Conservation (phyloP, 2,329 filamentous ascomycete genomes). For the Fusarium foetens region DNA sequence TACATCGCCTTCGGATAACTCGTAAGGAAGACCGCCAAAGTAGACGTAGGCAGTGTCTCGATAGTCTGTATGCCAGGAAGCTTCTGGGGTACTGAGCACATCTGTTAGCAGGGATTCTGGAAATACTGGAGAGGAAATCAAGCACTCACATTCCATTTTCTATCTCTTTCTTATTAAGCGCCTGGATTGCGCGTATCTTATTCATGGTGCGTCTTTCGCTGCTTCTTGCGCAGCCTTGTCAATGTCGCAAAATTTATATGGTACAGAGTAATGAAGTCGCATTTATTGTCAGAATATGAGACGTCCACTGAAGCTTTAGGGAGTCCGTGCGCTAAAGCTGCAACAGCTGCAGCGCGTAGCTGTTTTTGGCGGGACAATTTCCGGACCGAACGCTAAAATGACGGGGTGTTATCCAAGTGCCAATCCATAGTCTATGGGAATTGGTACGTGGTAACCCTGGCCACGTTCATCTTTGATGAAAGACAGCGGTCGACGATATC, state of each 20-base stretch:
- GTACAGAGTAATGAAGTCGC: conserved; percentile 17
- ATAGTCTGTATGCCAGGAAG: conserved; percentile 97
- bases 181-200: conserved; percentile 89
- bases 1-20: conserved; percentile 94
- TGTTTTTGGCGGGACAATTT: conserved; percentile 49
- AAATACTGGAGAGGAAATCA: background rate
- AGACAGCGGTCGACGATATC: conserved; percentile 39
- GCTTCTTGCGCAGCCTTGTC: background rate
- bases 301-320: conserved; percentile 29
- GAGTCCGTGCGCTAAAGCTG: conserved; percentile 30
- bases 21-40: conserved; percentile 92
- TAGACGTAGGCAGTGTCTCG: conserved; percentile 97
- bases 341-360: conserved; percentile 22
- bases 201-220: conserved; percentile 73
- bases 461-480: conserved; percentile 41
- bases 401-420: conserved; percentile 20
- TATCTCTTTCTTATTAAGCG: conserved; percentile 93
- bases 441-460: conserved; percentile 39
- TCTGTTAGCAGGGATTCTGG: conserved; percentile 23
- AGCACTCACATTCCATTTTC: conserved; percentile 83
- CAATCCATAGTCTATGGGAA: conserved; percentile 6
- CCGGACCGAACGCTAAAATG: conserved; percentile 48
- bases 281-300: conserved; percentile 25
- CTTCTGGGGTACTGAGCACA: conserved; percentile 74
- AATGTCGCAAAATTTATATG: background rate